Conservation (phyloP, 441 rosid species). For the Erodium moschatum region DNA sequence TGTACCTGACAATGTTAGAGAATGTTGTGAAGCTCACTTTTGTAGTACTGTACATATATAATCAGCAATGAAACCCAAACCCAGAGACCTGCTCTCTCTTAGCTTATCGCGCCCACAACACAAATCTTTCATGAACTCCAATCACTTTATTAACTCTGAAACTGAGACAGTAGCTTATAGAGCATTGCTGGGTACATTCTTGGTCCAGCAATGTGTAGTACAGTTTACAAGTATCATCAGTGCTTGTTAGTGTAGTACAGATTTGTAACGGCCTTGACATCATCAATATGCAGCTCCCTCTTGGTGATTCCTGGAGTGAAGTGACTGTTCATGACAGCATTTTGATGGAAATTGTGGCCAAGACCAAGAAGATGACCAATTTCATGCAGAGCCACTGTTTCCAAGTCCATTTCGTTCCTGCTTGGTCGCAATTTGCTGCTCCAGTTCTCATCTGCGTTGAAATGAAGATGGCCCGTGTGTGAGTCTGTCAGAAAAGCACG, state of each 20-base stretch:
- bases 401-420: background rate
- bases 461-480: background rate
- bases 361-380: slow-evolving; percentile 3
- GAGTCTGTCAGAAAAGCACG: background rate
- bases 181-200: background rate
- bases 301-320: background rate
- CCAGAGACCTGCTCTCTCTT: no score
- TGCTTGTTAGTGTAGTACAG: background rate
- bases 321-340: background rate
- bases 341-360: background rate
- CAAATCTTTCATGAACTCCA: no score
- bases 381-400: background rate
- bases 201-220: background rate
- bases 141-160: background rate
- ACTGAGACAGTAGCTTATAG: background rate
- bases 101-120: no score
- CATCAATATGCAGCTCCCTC: background rate
- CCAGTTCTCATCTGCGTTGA: background rate
- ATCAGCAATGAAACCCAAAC: background rate
- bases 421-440: background rate
- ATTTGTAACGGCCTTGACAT: background rate
- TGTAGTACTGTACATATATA: background rate
- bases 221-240: background rate
- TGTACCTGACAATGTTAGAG: slow-evolving; percentile 20
- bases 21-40: background rate